Conservation (phyloP, 73 alveolate species). For the Paramecium biaurelia region DNA sequence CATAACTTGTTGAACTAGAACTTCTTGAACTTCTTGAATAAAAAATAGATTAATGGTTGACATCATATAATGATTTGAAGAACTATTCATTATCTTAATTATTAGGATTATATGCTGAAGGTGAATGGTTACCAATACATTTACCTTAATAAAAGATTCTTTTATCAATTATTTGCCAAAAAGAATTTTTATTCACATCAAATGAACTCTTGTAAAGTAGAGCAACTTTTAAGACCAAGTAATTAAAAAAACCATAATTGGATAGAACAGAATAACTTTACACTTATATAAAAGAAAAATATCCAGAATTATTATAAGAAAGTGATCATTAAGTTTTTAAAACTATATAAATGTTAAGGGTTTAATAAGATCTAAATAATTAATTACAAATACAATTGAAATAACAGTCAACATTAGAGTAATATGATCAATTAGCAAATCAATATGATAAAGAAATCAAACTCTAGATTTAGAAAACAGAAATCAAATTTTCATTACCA, state of each 20-base stretch:
- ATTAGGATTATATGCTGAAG: neutral
- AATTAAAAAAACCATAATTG: neutral
- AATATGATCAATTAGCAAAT: neutral
- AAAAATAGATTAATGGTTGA: neutral
- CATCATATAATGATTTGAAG: too few species aligned
- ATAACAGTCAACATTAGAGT: neutral
- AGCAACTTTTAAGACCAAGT: neutral
- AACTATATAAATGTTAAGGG: neutral
- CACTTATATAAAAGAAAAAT: neutral
- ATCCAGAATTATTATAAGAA: neutral
- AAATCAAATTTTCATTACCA: neutral
- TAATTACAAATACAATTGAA: neutral
- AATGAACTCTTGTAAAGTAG: neutral
- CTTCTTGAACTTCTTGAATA: neutral
- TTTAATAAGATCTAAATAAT: neutral
- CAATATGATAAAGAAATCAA: neutral
- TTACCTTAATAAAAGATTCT: neutral
- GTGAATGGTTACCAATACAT: slow-evolving; percentile 28
- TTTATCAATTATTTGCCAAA: neutral
- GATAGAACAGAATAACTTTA: neutral
- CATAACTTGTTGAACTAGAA: neutral
- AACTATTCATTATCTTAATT: neutral
- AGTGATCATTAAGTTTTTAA: neutral
- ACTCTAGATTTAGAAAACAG: neutral
- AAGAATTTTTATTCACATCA: neutral